Percentiles rank a stretch among this genome's conserved stretches.
phyloP scores from a whole-genome alignment of 257 asterid species.

The Dorcoceras hygrometricum region DNA sequence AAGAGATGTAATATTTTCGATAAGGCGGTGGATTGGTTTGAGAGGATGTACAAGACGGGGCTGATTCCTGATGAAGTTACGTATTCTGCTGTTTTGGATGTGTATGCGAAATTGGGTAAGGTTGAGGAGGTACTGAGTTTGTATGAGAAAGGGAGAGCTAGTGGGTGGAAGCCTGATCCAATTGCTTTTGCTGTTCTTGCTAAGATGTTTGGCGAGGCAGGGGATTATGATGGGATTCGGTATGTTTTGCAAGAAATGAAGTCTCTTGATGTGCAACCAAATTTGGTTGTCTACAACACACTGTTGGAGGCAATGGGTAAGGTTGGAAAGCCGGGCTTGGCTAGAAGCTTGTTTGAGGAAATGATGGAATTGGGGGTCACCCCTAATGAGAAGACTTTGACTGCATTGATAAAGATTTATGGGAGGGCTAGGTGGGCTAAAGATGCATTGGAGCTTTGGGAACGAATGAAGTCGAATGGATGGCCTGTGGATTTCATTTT shows the following conservation, averaged over 20 bases:
- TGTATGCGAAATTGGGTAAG: constrained; percentile 75
- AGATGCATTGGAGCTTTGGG: constrained; percentile 88
- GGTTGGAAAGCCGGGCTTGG: constrained; percentile 87
- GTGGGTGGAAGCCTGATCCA: constrained; percentile 93
- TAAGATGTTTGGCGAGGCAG: constrained; percentile 86
- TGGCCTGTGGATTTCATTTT: constrained; percentile 93
- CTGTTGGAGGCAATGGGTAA: constrained; percentile 85
- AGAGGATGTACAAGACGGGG: constrained; percentile 93
- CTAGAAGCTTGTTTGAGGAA: constrained; percentile 81
- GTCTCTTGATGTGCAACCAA: constrained; percentile 67
- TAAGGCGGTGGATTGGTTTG: constrained; percentile 97
- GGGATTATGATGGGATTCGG: constrained; percentile 88
- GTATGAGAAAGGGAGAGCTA: constrained; percentile 87
- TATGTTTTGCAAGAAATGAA: constrained; percentile 83
- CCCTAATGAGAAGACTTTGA: constrained; percentile 78
- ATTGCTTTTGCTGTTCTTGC: constrained; percentile 75
- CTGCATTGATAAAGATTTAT: constrained; percentile 80
- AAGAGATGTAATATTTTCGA: constrained; percentile 81
- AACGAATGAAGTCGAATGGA: constrained; percentile 64
- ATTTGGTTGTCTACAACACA: constrained; percentile 80
- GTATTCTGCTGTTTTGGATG: constrained; percentile 83
- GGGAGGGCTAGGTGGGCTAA: constrained; percentile 93
- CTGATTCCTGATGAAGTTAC: constrained; percentile 97
- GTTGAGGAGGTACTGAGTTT: constrained; percentile 87
- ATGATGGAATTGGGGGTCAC: constrained; percentile 72